These are phyloP conservation scores for Starmera quercuum DNA, from an alignment of 805 yeast species.

Conservation along the genomic window DNA sequence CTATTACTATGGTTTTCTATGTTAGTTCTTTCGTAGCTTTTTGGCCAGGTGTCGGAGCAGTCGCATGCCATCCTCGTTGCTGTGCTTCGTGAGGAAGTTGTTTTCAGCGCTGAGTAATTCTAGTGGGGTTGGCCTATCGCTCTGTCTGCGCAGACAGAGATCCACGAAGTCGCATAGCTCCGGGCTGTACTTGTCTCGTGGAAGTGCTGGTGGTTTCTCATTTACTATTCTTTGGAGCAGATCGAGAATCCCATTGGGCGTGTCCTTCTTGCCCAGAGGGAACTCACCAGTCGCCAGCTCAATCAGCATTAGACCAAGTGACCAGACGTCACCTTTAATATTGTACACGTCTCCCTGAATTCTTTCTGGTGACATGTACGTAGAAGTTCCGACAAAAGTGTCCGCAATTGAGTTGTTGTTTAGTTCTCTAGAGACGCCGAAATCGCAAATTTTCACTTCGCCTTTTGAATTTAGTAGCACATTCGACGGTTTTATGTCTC, in stretches of 20 bases:
- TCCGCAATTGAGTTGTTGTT: constrained; percentile 87
- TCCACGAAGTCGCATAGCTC: constrained; percentile 64
- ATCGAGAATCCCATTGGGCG: constrained; percentile 85
- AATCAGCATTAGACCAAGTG: constrained; percentile 81
- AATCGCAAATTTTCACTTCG: constrained; percentile 86
- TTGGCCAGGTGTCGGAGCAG: constrained; percentile 36
- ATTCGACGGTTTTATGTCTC: constrained; percentile 95
- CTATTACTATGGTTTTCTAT: too few relatives aligned
- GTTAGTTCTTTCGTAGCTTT: too few relatives aligned
- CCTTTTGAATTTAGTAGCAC: constrained; percentile 84
- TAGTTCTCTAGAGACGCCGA: constrained; percentile 90
- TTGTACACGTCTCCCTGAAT: constrained; percentile 93
- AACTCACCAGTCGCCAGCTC: constrained; percentile 83
- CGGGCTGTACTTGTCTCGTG: constrained; percentile 29
- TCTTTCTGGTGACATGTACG: constrained; percentile 96
- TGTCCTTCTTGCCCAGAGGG: constrained; percentile 61
- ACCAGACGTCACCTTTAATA: constrained; percentile 97
- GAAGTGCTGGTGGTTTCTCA: constrained; percentile 79
- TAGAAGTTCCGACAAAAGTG: constrained; percentile 96
- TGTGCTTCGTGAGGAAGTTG: constrained; percentile 23
- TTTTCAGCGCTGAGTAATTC: constrained; percentile 44
- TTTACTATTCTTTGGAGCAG: constrained; percentile 87
- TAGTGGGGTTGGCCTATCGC: constrained; percentile 62
- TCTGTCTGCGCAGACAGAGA: constrained; percentile 64
- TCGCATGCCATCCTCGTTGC: constrained; percentile 22